These are phyloP conservation scores for Colletotrichum chrysophilum DNA, from an alignment of 2,329 filamentous ascomycete species.

Conservation along the genomic window DNA sequence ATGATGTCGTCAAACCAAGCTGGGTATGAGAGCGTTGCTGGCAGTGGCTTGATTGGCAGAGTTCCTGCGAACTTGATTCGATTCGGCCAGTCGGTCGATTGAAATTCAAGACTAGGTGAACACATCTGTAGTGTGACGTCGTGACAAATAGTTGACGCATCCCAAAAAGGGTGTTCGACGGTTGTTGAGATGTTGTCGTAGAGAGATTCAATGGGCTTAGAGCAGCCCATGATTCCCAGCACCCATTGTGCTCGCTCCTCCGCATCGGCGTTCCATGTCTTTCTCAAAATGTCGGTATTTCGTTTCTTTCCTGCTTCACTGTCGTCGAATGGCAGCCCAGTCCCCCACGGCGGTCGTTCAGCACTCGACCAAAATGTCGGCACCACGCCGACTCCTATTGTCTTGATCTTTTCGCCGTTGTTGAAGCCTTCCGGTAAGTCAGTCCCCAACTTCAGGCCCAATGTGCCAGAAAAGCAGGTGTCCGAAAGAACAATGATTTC, in stretches of 20 bases:
- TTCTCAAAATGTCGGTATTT: background rate
- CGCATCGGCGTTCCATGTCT: background rate
- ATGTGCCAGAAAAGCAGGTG: background rate
- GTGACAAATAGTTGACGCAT: slow-evolving; percentile 21
- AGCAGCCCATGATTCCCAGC: background rate
- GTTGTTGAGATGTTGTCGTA: background rate
- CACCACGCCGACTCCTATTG: background rate
- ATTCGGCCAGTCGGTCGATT: slow-evolving; percentile 35
- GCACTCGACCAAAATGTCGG: background rate
- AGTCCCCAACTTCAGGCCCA: background rate
- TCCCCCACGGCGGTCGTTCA: slow-evolving; percentile 2
- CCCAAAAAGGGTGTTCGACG: background rate
- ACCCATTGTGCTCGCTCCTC: background rate
- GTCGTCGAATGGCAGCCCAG: background rate
- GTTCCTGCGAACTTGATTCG: slow-evolving; percentile 50
- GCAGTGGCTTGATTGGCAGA: slow-evolving; percentile 36
- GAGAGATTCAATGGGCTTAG: background rate
- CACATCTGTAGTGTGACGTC: slow-evolving; percentile 40
- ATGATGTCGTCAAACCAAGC: slow-evolving; percentile 51
- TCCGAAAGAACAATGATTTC: background rate
- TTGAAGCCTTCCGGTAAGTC: background rate
- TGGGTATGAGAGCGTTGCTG: slow-evolving; percentile 36
- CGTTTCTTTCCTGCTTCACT: background rate
- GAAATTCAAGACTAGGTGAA: slow-evolving; percentile 41
- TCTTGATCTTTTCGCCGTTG: background rate